Conservation (phyloP, 2,329 filamentous ascomycete species). For the Fusarium papillatum region DNA sequence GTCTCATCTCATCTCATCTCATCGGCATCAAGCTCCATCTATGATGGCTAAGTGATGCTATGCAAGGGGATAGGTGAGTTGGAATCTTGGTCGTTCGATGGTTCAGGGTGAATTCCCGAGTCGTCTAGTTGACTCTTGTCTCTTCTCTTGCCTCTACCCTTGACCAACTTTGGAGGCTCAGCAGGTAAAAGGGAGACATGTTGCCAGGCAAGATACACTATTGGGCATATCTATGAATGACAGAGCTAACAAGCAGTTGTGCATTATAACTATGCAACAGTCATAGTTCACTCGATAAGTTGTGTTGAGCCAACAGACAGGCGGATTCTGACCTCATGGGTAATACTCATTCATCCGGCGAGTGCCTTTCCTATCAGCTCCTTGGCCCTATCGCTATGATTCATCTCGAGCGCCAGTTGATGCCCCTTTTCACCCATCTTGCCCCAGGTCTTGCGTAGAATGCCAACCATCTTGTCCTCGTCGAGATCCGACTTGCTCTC, state of each 20-base stretch:
- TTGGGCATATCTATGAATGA: neutral
- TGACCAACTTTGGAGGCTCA: neutral
- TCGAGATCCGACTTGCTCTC: conserved; percentile 75
- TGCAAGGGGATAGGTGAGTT: conserved; percentile 12
- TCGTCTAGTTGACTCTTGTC: neutral
- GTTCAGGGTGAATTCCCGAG: neutral
- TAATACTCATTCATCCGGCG: conserved; percentile 32
- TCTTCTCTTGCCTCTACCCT: neutral
- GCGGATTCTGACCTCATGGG: neutral
- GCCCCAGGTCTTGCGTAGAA: conserved; percentile 80
- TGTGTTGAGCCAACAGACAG: neutral
- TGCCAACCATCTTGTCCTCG: conserved; percentile 82
- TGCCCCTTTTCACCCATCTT: conserved; percentile 79
- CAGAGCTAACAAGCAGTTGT: neutral
- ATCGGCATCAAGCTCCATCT: neutral
- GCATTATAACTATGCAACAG: neutral
- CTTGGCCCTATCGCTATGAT: conserved; percentile 73
- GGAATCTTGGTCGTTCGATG: neutral
- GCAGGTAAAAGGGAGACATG: neutral
- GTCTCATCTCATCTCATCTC: neutral
- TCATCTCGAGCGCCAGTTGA: conserved; percentile 75
- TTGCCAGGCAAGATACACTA: neutral
- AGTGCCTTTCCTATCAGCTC: conserved; percentile 75
- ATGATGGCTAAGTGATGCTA: conserved; percentile 9
- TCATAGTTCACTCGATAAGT: neutral